Percentiles rank a stretch among this genome's conserved stretches.
phyloP scores from a whole-genome alignment of 1,284 basidiomycete genomes.

The Sanghuangporus sanghuang region DNA sequence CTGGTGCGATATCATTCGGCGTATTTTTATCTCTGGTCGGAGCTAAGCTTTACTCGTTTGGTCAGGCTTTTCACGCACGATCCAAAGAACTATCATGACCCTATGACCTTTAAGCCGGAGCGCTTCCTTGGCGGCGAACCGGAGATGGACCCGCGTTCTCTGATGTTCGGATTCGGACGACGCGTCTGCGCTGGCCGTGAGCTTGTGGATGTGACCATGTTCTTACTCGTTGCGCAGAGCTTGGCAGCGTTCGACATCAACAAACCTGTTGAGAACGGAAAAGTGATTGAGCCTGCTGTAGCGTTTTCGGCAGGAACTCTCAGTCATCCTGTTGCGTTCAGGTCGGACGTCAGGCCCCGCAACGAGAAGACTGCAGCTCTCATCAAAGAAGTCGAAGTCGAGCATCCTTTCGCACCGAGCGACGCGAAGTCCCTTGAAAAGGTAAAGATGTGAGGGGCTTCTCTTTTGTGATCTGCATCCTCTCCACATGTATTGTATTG shows the following conservation, averaged over 20 bases:
- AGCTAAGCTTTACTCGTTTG: not conserved
- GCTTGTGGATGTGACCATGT: slow-evolving; percentile 15
- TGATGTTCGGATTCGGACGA: slow-evolving; percentile 12
- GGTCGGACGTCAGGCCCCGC: not conserved
- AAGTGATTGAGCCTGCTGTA: not conserved
- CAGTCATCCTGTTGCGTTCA: slow-evolving; percentile 5
- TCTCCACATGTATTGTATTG: too few relatives aligned
- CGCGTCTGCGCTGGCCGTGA: slow-evolving; percentile 16
- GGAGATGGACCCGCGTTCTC: slow-evolving; percentile 9
- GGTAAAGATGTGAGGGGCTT: too few relatives aligned
- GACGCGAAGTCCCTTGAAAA: not conserved
- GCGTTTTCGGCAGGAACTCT: not conserved
- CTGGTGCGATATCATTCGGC: slow-evolving; percentile 1
- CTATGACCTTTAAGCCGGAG: slow-evolving; percentile 26
- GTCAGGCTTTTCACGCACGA: slow-evolving; percentile 10
- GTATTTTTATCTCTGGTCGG: not conserved
- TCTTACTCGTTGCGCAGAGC: slow-evolving; percentile 11
- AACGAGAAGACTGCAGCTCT: not conserved
- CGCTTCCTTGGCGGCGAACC: slow-evolving; percentile 21
- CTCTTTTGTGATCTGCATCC: too few relatives aligned
- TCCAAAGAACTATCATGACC: slow-evolving; percentile 21
- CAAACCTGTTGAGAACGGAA: slow-evolving; percentile 1
- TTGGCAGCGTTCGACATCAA: slow-evolving; percentile 17
- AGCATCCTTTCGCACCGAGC: slow-evolving; percentile 5
- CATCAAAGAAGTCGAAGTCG: not conserved